Evolutionary conservation across 495 filamentous ascomycete species (phyloP).

Genomic region (Terfezia boudieri): DNA sequence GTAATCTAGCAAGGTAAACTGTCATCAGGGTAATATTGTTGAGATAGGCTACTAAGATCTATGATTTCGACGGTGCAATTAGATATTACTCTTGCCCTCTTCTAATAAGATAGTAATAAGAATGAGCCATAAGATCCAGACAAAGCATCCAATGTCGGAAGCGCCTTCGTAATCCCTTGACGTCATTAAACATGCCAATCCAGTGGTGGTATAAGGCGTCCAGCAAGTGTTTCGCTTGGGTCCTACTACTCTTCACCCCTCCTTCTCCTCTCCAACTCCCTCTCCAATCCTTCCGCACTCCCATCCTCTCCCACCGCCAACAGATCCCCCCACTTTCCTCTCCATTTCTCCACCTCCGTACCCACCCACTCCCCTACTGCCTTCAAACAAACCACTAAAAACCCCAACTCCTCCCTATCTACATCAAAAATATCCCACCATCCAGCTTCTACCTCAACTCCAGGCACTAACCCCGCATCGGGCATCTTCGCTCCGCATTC

Average conservation of each 20-base stretch:
- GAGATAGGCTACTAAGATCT: too few species aligned
- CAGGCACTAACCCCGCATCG: background rate
- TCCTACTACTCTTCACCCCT: background rate
- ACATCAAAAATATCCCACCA: slow-evolving; percentile 99
- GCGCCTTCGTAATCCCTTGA: too few species aligned
- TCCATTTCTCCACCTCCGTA: slow-evolving; percentile 24
- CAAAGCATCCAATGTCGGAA: too few species aligned
- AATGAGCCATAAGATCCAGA: too few species aligned
- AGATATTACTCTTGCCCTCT: too few species aligned
- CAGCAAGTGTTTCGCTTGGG: too few species aligned
- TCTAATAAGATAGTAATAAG: too few species aligned
- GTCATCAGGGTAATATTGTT: too few species aligned
- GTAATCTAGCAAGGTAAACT: too few species aligned
- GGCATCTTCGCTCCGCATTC: slow-evolving; percentile 59
- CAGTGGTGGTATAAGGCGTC: too few species aligned
- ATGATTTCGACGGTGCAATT: too few species aligned
- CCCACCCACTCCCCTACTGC: slow-evolving; percentile 54
- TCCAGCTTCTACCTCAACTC: slow-evolving; percentile 27
- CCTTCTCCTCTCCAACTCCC: slow-evolving; percentile 26
- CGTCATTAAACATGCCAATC: too few species aligned
- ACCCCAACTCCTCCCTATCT: slow-evolving; percentile 87
- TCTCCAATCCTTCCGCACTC: slow-evolving; percentile 21
- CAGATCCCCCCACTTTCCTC: background rate
- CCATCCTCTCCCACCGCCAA: slow-evolving; percentile 21
- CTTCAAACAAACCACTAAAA: slow-evolving; percentile 66